Percentiles rank a stretch among this genome's conserved stretches.
These are phyloP conservation scores for Coemansia sp. DNA, from an alignment of 192 early-diverging fungal genomes.

Conservation along the genomic window DNA sequence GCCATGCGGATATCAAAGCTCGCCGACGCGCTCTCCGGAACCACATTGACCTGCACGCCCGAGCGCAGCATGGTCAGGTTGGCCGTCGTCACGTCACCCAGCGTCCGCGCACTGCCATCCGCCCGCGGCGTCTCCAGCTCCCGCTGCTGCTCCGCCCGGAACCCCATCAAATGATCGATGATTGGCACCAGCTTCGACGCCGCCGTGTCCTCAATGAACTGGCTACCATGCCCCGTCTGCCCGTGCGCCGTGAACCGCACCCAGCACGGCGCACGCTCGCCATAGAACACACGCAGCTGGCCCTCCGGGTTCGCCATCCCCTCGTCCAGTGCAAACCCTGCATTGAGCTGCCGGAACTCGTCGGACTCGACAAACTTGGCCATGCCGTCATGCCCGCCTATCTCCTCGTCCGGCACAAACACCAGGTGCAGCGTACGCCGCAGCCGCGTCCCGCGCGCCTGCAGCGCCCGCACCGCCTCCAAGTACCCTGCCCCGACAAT, in stretches of 20 bases:
- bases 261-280: slow-evolving; percentile 84
- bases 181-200: slow-evolving; percentile 61
- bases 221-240: slow-evolving; percentile 74
- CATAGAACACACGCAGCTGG: slow-evolving; percentile 73
- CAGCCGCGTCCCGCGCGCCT: slow-evolving; percentile 51
- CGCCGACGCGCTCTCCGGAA: slow-evolving; percentile 63
- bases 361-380: slow-evolving; percentile 55
- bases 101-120: slow-evolving; percentile 46
- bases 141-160: slow-evolving; percentile 59
- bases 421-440: slow-evolving; percentile 68
- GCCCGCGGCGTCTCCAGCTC: slow-evolving; percentile 50
- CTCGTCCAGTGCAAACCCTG: slow-evolving; percentile 82
- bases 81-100: slow-evolving; percentile 76
- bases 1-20: slow-evolving; percentile 73
- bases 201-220: slow-evolving; percentile 72
- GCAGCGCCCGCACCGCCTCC: slow-evolving; percentile 67
- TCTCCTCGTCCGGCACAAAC: slow-evolving; percentile 83
- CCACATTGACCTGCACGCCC: slow-evolving; percentile 75
- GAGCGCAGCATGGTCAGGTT: slow-evolving; percentile 73
- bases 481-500: slow-evolving; percentile 78
- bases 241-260: slow-evolving; percentile 64
- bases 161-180: slow-evolving; percentile 61
- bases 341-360: slow-evolving; percentile 66
- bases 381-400: slow-evolving; percentile 81
- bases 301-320: slow-evolving; percentile 67